Conservation (phyloP, 176 grass and related monocot genomes). For the Bolboschoenus planiculmis region DNA sequence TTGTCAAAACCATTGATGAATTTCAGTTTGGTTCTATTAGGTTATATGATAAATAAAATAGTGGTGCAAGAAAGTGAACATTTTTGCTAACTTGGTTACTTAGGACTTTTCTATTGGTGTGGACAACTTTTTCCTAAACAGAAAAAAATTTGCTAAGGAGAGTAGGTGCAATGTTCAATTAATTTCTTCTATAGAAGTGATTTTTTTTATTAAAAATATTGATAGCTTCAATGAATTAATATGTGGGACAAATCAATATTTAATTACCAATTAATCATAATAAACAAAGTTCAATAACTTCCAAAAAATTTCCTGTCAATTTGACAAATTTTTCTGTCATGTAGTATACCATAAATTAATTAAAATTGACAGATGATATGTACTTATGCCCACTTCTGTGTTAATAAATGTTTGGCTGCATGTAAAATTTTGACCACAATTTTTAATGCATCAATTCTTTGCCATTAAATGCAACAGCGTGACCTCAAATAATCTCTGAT, state of each 20-base stretch:
- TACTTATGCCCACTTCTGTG: not conserved
- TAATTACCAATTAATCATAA: not conserved
- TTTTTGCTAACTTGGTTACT: not conserved
- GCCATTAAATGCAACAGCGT: not conserved
- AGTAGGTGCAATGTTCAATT: not conserved
- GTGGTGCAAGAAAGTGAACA: too few species aligned
- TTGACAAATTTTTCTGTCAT: not conserved
- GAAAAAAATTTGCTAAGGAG: not conserved
- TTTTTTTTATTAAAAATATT: too few species aligned
- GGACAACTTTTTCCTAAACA: not conserved
- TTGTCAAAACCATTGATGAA: too few species aligned
- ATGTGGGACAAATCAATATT: not conserved
- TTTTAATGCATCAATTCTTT: not conserved
- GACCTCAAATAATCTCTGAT: not conserved
- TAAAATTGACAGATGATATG: not conserved
- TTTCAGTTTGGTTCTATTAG: too few species aligned
- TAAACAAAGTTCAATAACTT: not conserved
- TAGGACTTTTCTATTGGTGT: not conserved
- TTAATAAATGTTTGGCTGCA: not conserved
- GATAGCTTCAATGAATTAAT: not conserved
- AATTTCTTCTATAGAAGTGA: too few species aligned
- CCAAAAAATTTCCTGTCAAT: not conserved
- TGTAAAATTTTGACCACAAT: not conserved
- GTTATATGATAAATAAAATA: too few species aligned
- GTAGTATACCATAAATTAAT: not conserved